phyloP scores from a whole-genome alignment of 345 rosid genomes.

The Aquilaria yunnanensis region DNA sequence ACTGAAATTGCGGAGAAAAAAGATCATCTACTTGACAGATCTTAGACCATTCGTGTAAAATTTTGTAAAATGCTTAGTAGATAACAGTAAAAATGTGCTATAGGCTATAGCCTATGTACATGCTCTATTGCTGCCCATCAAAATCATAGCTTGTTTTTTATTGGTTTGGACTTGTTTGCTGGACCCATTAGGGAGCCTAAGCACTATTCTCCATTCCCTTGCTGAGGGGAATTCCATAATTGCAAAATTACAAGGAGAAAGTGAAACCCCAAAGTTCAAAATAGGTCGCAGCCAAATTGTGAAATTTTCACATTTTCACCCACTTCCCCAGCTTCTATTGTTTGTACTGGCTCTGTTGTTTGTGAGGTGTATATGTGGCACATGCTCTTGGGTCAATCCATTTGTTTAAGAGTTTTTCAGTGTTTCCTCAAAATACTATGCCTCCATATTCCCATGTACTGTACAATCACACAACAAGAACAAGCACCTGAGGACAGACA shows the following conservation, averaged over 20 bases:
- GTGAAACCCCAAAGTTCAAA: conserved; percentile 2
- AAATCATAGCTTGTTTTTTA: conserved; percentile 16
- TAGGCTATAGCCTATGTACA: neutral
- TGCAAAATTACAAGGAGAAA: conserved; percentile 35
- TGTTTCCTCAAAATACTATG: conserved; percentile 1
- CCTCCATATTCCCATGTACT: neutral
- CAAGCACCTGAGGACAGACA: no score
- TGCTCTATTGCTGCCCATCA: neutral
- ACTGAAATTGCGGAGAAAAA: no score
- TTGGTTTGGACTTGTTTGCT: conserved; percentile 25
- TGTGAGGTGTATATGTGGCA: conserved; percentile 15
- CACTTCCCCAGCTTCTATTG: conserved; percentile 36
- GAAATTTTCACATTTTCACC: conserved; percentile 27
- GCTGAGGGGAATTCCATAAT: conserved; percentile 24
- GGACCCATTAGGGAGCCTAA: conserved; percentile 11
- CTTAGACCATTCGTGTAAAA: no score
- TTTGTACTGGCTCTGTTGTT: conserved; percentile 27
- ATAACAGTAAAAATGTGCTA: no score
- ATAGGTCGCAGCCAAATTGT: no score
- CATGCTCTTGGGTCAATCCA: conserved; percentile 17
- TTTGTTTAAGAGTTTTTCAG: neutral
- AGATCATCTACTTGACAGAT: no score
- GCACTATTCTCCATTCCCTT: conserved; percentile 21
- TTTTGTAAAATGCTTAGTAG: no score
- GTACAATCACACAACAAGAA: no score